Evolutionary conservation across 371 early-diverging fungal genomes (phyloP).

Genomic region (Coelomomyces lativittatus): DNA sequence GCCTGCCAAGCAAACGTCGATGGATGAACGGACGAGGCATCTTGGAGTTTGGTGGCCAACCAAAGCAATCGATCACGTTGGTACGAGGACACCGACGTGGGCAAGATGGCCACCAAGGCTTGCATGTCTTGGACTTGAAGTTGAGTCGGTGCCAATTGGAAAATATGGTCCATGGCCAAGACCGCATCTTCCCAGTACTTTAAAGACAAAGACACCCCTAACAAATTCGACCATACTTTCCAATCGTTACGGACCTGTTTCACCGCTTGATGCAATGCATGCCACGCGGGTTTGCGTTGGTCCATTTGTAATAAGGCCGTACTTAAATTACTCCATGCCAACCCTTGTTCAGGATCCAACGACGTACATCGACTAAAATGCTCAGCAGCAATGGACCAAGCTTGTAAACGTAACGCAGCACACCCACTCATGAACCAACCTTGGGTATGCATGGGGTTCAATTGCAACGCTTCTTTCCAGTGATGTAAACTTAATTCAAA

Average conservation of each 20-base stretch:
- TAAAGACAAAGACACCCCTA: constrained; percentile 56
- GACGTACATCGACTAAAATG: constrained; percentile 61
- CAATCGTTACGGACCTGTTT: constrained; percentile 59
- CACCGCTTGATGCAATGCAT: constrained; percentile 63
- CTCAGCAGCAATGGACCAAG: constrained; percentile 52
- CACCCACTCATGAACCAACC: constrained; percentile 92
- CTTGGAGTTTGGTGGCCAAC: no score
- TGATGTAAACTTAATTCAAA: no score
- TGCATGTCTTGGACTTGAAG: constrained; percentile 3
- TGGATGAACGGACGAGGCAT: no score
- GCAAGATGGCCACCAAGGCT: not conserved
- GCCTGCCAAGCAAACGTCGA: no score
- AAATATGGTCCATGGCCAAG: constrained; percentile 60
- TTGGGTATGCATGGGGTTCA: constrained; percentile 83
- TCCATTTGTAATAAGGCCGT: constrained; percentile 52
- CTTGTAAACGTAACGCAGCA: constrained; percentile 61
- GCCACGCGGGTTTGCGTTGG: constrained; percentile 54
- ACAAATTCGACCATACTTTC: constrained; percentile 81
- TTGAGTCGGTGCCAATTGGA: constrained; percentile 32
- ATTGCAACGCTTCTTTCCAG: constrained; percentile 61
- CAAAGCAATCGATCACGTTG: no score
- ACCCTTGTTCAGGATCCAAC: constrained; percentile 65
- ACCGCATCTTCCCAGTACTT: constrained; percentile 67
- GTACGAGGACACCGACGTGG: constrained; percentile 4
- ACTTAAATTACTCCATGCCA: constrained; percentile 91